Evolutionary conservation across 164 flowering plant genomes (phyloP), one percentile per base, ranked within the genome.

Genomic region (Akebia trifoliata): DNA sequence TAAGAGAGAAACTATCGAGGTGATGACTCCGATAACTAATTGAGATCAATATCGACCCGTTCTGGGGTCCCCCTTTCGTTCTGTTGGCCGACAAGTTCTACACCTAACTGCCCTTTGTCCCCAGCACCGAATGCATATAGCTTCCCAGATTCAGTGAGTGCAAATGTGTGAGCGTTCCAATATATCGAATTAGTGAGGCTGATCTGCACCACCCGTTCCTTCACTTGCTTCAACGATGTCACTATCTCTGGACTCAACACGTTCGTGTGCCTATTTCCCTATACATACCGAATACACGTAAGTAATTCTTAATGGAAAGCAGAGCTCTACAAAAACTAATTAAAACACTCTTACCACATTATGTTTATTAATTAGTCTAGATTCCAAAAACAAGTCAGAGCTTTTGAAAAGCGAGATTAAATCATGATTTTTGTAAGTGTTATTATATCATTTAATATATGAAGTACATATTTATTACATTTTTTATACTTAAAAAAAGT

Each of bases 111-210:
- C 14, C 97, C 99, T 57, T 82, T 85, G 71, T 86, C 91, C 20
- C 97, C 97, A 0, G 94, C 80, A 1, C 99, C 97, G 60, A 94
- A 94, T 6, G 97, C 97, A 36, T 80, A 90, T 0, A 90, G 76
- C 75, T 85, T 90, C 29, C 95, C 94, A 20, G 90, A 74, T 56
- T 88, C 96, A 0, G 94, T 82, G 54, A 94, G 87, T 0, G 95
- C 97, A 54, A 94, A 88, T 0, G 99, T 94, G 71, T 94, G 99
- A 2, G 97, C 99, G 50, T 85, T 81, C 90, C 94, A 86, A 72
- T 79, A 83, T 65, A 84, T 80, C 10, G 97, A 90, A 56, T 90
- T 88, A 7, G 97, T 90, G 39, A 85, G 87, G 76, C 97, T 94
- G 56, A 94, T 77, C 72, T 94, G 99, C 30, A 94, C 95, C 20